A percentile compares a stretch with the other conserved stretches of the same genome.
Conservation (phyloP, 768 basidiomycete species). For the Russula emetica region DNA sequence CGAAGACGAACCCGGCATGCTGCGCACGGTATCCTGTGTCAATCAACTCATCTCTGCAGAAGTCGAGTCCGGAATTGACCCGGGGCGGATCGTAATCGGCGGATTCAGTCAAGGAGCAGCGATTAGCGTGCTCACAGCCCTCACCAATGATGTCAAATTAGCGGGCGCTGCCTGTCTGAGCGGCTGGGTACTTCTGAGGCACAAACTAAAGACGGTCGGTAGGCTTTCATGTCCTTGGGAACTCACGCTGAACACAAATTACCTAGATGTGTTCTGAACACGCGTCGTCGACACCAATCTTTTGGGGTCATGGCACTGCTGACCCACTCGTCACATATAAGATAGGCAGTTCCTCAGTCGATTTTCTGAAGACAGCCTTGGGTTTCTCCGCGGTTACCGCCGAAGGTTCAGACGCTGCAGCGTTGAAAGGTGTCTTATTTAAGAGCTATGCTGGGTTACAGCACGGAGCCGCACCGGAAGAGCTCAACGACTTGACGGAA, state of each 20-base stretch:
- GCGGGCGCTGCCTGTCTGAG: conserved; percentile 72
- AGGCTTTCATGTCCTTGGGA: conserved; percentile 3
- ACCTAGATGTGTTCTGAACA: conserved; percentile 56
- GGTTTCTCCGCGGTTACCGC: conserved; percentile 40
- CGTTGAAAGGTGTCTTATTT: conserved; percentile 58
- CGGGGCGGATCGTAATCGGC: conserved; percentile 73
- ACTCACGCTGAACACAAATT: background rate
- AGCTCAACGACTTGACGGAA: conserved; percentile 62
- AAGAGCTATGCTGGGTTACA: conserved; percentile 61
- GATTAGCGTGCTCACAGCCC: conserved; percentile 70
- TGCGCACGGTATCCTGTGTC: conserved; percentile 55
- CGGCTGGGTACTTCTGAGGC: conserved; percentile 69
- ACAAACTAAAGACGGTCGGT: conserved; percentile 62
- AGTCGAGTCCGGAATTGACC: conserved; percentile 62
- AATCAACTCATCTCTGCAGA: conserved; percentile 71
- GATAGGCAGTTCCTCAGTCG: conserved; percentile 51
- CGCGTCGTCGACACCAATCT: conserved; percentile 64
- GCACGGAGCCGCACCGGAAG: conserved; percentile 61
- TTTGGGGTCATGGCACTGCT: conserved; percentile 78
- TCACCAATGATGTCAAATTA: conserved; percentile 62
- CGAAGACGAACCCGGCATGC: conserved; percentile 80
- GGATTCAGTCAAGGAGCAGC: conserved; percentile 87
- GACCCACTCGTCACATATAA: conserved; percentile 69
- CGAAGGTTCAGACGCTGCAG: conserved; percentile 37
- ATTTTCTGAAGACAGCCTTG: conserved; percentile 51